These are phyloP conservation scores for Neurospora sp. DNA, from an alignment of 495 filamentous ascomycete species.

Conservation along the genomic window DNA sequence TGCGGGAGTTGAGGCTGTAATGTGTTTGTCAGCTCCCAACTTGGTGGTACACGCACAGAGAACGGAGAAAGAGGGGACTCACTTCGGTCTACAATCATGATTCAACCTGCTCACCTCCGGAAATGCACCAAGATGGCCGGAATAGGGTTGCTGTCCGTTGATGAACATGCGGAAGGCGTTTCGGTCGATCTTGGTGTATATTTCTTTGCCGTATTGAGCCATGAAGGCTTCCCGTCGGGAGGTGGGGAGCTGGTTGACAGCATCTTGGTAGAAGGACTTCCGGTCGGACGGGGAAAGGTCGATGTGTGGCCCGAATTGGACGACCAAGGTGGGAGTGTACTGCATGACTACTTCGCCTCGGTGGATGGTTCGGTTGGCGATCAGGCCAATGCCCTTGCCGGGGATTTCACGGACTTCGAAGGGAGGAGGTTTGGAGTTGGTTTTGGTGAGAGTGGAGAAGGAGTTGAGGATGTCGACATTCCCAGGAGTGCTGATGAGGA, in stretches of 20 bases:
- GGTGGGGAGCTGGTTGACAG: constrained; percentile 20
- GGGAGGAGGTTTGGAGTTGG: constrained; percentile 4
- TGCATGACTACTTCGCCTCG: constrained; percentile 31
- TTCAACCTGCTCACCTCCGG: constrained; percentile 30
- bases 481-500: constrained; percentile 21
- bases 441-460: constrained; percentile 1
- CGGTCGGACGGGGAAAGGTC: constrained; percentile 13
- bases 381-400: constrained; percentile 30
- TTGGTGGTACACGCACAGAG: too few species aligned
- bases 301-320: constrained; percentile 19
- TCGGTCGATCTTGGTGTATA: constrained; percentile 26
- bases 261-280: constrained; percentile 19
- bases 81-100: constrained; percentile 39
- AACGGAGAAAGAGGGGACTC: constrained; percentile 3
- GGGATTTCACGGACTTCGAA: constrained; percentile 22
- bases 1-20: constrained; percentile 27
- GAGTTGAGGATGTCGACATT: constrained; percentile 16
- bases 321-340: constrained; percentile 20
- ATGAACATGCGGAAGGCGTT: constrained; percentile 33
- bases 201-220: constrained; percentile 23
- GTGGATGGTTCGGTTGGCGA: constrained; percentile 28
- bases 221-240: constrained; percentile 15
- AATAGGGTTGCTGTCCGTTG: constrained; percentile 15
- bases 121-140: constrained; percentile 26
- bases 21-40: too few species aligned